Evolutionary conservation across 2,329 filamentous ascomycete genomes (phyloP), one percentile per base, ranked within the genome.

Genomic region (Mollisia scopiformis): DNA sequence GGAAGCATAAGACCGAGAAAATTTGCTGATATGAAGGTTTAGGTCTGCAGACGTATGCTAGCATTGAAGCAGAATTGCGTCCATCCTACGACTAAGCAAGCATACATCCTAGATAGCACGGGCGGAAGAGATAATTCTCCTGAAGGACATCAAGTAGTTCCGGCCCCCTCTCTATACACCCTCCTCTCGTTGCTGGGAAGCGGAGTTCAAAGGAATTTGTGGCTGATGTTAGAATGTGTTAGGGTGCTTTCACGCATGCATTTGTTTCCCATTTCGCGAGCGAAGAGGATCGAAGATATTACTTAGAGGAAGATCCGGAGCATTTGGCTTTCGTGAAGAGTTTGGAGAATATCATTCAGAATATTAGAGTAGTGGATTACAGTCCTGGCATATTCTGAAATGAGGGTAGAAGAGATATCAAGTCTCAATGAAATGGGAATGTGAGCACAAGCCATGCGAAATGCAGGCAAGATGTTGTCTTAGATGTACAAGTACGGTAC

Each of bases 231-330:
- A n/a, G n/a, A n/a, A n/a, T n/a, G n/a, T 49, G n/a, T 7, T 25
- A 85, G 88, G 79, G 82, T 52, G 88, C 83, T 0, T 84, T 88
- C 54, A 87, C 87, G 0, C 89, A 93, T 71, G 87, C 80, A 0
- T 92, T 92, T 64, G 82, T 93, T 1, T 80, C 83, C 23, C 84
- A 90, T 67, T 92, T 93, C 61, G 80, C 82, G 10, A 87, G 73
- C 23, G 77, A 78, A 19, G 82, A 84, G 63, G 89, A 93, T 70
- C 78, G 88, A 50, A 81, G 87, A 62, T 92, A 91, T 68, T 93
- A 92, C 71, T 74, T 89, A 6, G 74, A 83, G 55, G 75, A 85
- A 30, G 90, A 93, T 67, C 86, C 87, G 1, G 82, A 75, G 8
- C 89, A 92, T 71, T 75, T 79, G 35, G 82, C 74, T 0, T 91